A percentile compares a stretch with the other conserved stretches of the same genome.
These are phyloP conservation scores for Flammula alnicola DNA, from an alignment of 1,284 basidiomycete species.

Conservation along the genomic window DNA sequence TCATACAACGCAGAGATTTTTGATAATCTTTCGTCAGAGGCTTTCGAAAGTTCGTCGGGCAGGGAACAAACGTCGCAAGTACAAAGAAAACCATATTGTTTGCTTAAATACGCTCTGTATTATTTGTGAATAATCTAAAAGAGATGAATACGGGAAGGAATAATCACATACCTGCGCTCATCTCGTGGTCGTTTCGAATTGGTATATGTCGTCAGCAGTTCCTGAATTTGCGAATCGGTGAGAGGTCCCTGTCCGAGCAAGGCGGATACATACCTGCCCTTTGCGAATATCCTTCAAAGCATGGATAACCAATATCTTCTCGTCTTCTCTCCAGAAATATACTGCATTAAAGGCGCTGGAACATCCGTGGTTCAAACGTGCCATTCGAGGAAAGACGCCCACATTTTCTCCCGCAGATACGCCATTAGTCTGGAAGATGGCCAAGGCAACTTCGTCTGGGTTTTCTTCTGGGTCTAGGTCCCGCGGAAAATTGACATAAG, in stretches of 20 bases:
- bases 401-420: conserved; percentile 52
- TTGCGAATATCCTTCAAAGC: conserved; percentile 55
- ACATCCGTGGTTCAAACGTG: conserved; percentile 68
- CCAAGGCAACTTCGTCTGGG: conserved; percentile 51
- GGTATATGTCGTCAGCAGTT: conserved; percentile 63
- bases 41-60: conserved; percentile 45
- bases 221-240: conserved; percentile 38
- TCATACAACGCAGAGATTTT: conserved; percentile 49
- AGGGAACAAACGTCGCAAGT: conserved; percentile 60
- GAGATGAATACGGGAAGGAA: background rate
- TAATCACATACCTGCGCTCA: conserved; percentile 49
- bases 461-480: conserved; percentile 41
- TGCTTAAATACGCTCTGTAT: conserved; percentile 47
- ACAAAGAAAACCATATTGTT: conserved; percentile 62
- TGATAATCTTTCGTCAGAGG: conserved; percentile 53
- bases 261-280: conserved; percentile 48
- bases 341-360: conserved; percentile 66
- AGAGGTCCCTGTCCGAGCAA: background rate
- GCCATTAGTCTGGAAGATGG: conserved; percentile 70
- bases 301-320: conserved; percentile 53
- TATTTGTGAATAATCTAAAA: background rate
- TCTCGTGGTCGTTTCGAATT: conserved; percentile 55
- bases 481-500: conserved; percentile 54
- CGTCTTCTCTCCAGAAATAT: conserved; percentile 57
- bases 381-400: conserved; percentile 65